Percentiles rank a stretch among this genome's conserved stretches.
Evolutionary conservation across 768 basidiomycete species (phyloP).

Genomic region (Tylopilus plumbeoviolaceoides): DNA sequence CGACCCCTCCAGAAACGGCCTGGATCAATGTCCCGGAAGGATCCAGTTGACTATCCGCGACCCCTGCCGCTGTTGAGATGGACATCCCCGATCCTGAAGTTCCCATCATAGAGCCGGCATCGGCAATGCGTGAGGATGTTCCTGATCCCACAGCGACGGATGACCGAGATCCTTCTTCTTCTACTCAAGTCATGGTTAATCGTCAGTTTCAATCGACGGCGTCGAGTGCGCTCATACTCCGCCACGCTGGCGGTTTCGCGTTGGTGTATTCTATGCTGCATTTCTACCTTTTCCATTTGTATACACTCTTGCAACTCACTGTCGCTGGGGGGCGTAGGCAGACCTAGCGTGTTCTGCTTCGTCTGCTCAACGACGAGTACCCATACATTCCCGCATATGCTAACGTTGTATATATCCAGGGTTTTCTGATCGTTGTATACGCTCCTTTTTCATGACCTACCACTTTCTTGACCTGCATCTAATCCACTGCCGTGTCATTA

Average conservation of each 20-base stretch:
- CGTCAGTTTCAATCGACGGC: constrained; percentile 24
- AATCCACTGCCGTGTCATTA: constrained; percentile 27
- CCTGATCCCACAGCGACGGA: constrained; percentile 18
- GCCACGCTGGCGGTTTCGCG: constrained; percentile 34
- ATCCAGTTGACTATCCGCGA: constrained; percentile 31
- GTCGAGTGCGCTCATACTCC: constrained; percentile 25
- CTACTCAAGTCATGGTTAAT: constrained; percentile 15
- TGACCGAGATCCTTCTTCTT: constrained; percentile 20
- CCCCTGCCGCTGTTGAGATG: constrained; percentile 16
- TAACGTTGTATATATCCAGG: constrained; percentile 30
- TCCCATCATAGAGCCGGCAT: constrained; percentile 26
- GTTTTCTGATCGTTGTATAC: constrained; percentile 27
- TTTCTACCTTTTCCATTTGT: constrained; percentile 42
- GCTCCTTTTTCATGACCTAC: constrained; percentile 11
- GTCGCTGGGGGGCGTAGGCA: constrained; percentile 27
- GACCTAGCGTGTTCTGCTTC: constrained; percentile 21
- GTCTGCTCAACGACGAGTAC: constrained; percentile 5
- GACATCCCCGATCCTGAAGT: constrained; percentile 12
- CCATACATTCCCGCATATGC: constrained; percentile 19
- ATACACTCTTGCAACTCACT: constrained; percentile 37
- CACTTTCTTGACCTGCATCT: constrained; percentile 28
- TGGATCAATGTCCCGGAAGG: constrained; percentile 27
- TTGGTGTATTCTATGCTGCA: constrained; percentile 40
- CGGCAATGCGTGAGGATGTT: constrained; percentile 18
- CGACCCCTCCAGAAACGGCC: constrained; percentile 25